These are phyloP conservation scores for Tylopilus rubrobrunneus DNA, from an alignment of 768 basidiomycete genomes.

Conservation along the genomic window DNA sequence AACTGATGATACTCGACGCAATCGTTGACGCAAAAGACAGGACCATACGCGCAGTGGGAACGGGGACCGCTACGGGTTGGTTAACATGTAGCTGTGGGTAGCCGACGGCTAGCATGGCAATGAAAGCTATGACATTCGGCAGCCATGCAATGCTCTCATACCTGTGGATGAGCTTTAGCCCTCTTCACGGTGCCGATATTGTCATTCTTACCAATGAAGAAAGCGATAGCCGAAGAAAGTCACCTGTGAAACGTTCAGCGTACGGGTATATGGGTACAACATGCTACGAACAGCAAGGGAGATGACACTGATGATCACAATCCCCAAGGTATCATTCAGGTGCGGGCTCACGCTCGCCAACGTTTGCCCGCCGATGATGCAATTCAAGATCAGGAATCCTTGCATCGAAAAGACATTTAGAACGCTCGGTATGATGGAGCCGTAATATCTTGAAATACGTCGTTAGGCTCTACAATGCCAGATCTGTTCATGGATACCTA, in stretches of 20 bases:
- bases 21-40: conserved; percentile 44
- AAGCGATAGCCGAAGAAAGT: conserved; percentile 64
- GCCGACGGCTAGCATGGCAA: conserved; percentile 63
- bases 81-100: conserved; percentile 58
- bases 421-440: conserved; percentile 37
- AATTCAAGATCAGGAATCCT: conserved; percentile 56
- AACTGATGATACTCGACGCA: conserved; percentile 42
- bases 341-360: conserved; percentile 44
- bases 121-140: conserved; percentile 66
- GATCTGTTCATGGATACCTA: conserved; percentile 23
- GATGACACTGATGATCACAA: conserved; percentile 32
- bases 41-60: conserved; percentile 33
- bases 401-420: conserved; percentile 49
- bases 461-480: neutral
- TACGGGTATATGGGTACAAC: neutral
- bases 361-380: conserved; percentile 61
- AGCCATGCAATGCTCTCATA: conserved; percentile 77
- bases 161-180: conserved; percentile 34
- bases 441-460: conserved; percentile 34
- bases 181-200: neutral
- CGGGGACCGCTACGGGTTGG: conserved; percentile 32
- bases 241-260: conserved; percentile 33
- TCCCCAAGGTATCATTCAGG: conserved; percentile 29
- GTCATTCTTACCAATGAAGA: conserved; percentile 46
- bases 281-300: conserved; percentile 25